Percentiles rank a stretch among this genome's conserved stretches.
These are phyloP conservation scores for Patellifolia procumbens DNA, from an alignment of 179 eudicot species.

Conservation along the genomic window DNA sequence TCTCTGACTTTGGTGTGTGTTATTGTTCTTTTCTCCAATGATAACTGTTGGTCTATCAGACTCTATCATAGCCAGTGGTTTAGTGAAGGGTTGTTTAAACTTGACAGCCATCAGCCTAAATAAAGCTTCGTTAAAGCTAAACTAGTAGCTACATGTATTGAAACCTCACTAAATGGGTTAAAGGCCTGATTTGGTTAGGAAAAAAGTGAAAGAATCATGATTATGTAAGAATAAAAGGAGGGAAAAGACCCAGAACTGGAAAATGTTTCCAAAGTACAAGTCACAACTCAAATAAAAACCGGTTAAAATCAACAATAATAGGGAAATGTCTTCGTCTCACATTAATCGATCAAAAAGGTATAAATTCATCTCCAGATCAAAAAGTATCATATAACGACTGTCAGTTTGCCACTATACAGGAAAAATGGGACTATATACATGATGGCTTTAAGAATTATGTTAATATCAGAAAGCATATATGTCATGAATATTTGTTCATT, in stretches of 20 bases:
- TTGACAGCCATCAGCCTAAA: background rate
- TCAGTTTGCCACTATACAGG: too few relatives aligned
- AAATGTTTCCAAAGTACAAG: background rate
- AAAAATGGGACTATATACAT: too few relatives aligned
- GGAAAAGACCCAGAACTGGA: background rate
- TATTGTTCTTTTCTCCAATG: too few relatives aligned
- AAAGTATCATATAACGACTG: too few relatives aligned
- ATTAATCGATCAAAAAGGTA: too few relatives aligned
- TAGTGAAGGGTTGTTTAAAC: background rate
- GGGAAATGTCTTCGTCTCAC: too few relatives aligned
- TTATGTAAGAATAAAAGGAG: background rate
- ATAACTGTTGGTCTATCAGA: background rate
- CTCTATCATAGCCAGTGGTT: background rate
- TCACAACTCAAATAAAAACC: background rate
- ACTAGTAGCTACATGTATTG: background rate
- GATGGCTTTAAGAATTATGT: too few relatives aligned
- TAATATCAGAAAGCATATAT: too few relatives aligned
- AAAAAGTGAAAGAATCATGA: background rate
- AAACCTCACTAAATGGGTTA: background rate
- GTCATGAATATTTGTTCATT: too few relatives aligned
- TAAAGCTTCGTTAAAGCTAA: background rate
- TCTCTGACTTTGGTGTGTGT: too few relatives aligned
- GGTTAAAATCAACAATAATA: too few relatives aligned
- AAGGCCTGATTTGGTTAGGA: background rate
- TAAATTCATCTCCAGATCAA: too few relatives aligned